phyloP scores from a whole-genome alignment of 2,329 filamentous ascomycete species.

The Rhynchosporium agropyri region DNA sequence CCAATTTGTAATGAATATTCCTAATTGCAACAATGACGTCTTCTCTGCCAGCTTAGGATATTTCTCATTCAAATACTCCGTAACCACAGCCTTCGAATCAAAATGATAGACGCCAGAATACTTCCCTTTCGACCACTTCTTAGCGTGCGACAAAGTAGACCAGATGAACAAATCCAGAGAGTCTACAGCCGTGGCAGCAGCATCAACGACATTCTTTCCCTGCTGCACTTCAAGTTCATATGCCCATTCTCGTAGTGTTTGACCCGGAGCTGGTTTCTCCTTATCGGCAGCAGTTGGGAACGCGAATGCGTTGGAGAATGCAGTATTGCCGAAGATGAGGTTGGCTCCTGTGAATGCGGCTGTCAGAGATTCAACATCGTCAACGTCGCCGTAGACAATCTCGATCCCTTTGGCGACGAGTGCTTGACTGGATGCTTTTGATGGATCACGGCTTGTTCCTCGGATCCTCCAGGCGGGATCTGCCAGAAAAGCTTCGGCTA shows the following conservation, averaged over 20 bases:
- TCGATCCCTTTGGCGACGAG: conserved; percentile 49
- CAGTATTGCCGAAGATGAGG: conserved; percentile 46
- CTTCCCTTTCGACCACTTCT: conserved; percentile 44
- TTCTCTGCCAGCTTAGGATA: conserved; percentile 38
- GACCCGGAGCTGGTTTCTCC: conserved; percentile 41
- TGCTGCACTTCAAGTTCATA: conserved; percentile 54
- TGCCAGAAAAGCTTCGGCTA: conserved; percentile 49
- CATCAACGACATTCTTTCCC: conserved; percentile 58
- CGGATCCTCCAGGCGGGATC: conserved; percentile 50
- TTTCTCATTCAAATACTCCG: conserved; percentile 36
- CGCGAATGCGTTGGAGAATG: conserved; percentile 36
- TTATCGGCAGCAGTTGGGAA: not conserved
- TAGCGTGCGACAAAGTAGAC: conserved; percentile 44
- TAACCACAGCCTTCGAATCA: conserved; percentile 43
- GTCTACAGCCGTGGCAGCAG: conserved; percentile 42
- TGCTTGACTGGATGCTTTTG: conserved; percentile 45
- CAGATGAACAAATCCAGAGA: conserved; percentile 39
- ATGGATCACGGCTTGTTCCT: conserved; percentile 50
- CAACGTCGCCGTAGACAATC: conserved; percentile 43
- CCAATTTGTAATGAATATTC: conserved; percentile 44
- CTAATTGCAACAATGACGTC: conserved; percentile 43
- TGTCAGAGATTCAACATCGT: conserved; percentile 30
- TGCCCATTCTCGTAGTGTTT: conserved; percentile 32
- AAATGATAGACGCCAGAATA: conserved; percentile 46
- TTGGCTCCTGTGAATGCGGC: conserved; percentile 45